Conservation (phyloP, 257 asterid genomes). For the Solanum paucissectum region DNA sequence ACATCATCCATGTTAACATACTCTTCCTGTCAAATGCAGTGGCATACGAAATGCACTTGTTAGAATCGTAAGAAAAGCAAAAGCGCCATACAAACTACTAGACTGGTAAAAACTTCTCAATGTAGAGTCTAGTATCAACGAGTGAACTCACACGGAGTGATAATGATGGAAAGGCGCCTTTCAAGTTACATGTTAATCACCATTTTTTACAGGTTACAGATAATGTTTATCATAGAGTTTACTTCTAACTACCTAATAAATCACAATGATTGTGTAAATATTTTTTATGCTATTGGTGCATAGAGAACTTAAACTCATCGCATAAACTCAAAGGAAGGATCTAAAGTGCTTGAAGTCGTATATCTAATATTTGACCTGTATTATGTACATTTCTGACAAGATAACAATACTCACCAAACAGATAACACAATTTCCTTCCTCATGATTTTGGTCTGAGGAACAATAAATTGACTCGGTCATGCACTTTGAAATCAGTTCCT, state of each 20-base stretch:
- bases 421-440: constrained; percentile 50
- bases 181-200: not conserved
- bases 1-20: constrained; percentile 51
- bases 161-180: not conserved
- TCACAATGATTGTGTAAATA: not conserved
- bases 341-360: not conserved
- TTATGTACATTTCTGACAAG: not conserved
- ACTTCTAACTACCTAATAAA: not conserved
- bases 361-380: not conserved
- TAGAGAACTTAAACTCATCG: not conserved
- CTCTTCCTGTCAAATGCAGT: constrained; percentile 40
- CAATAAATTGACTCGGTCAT: constrained; percentile 41
- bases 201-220: not conserved
- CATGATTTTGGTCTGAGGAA: constrained; percentile 41
- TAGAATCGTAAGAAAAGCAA: not conserved
- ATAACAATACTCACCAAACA: constrained; percentile 41
- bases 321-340: not conserved
- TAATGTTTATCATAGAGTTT: not conserved
- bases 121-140: not conserved
- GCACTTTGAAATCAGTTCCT: constrained; percentile 37
- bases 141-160: not conserved
- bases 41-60: not conserved
- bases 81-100: not conserved
- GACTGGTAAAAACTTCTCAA: not conserved
- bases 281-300: not conserved